These are phyloP conservation scores for Psilocybe tampanensis DNA, from an alignment of 768 basidiomycete genomes.

Conservation along the genomic window DNA sequence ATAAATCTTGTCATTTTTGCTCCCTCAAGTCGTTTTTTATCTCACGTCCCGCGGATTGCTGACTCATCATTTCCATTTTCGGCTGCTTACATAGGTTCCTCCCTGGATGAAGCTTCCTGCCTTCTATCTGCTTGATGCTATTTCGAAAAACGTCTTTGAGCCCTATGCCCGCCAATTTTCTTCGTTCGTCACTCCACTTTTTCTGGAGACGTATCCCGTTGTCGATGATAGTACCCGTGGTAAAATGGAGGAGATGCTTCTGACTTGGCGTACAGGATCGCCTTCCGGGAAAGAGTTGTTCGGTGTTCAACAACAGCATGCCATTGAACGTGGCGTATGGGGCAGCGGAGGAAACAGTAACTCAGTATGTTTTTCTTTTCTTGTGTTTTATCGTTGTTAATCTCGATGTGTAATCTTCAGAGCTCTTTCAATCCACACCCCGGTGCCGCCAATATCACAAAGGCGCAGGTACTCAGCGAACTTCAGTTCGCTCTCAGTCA, in stretches of 20 bases:
- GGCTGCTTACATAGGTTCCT: conserved; percentile 64
- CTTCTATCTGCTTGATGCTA: conserved; percentile 95
- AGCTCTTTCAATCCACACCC: conserved; percentile 33
- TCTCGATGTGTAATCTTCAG: conserved; percentile 18
- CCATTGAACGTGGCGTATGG: conserved; percentile 87
- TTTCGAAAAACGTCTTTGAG: conserved; percentile 94
- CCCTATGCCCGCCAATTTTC: conserved; percentile 90
- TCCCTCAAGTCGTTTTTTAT: conserved; percentile 24
- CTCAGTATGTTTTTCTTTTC: conserved; percentile 7
- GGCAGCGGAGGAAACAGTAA: conserved; percentile 49
- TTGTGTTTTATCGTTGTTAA: neutral
- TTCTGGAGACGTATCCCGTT: conserved; percentile 83
- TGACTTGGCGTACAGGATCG: conserved; percentile 91
- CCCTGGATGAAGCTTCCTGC: conserved; percentile 90
- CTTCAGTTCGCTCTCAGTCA: conserved; percentile 81
- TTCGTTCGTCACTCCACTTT: conserved; percentile 78
- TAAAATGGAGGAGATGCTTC: conserved; percentile 98
- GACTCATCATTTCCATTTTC: conserved; percentile 62
- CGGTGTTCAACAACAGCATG: conserved; percentile 73
- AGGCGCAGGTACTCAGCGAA: conserved; percentile 81
- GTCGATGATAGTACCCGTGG: conserved; percentile 84
- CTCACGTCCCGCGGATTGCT: conserved; percentile 57
- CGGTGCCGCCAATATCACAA: conserved; percentile 56
- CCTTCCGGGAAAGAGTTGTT: conserved; percentile 84
- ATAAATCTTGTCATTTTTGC: conserved; percentile 17